Evolutionary conservation across 306 rosid genomes (phyloP).

Genomic region (Luffa acutangula): DNA sequence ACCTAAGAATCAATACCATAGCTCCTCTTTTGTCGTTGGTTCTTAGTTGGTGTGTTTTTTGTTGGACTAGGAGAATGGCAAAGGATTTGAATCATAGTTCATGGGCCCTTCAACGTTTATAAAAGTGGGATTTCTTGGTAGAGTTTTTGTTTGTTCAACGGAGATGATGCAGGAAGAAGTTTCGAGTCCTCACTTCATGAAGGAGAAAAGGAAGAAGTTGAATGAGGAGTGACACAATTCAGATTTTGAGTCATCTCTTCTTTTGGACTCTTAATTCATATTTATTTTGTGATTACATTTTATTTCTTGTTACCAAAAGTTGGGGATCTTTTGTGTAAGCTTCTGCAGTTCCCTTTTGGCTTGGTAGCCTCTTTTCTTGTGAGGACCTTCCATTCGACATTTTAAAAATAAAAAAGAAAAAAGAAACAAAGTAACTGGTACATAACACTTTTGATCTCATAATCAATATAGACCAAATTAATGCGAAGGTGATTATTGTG

Average conservation of each 20-base stretch:
- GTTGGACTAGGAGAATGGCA: no score
- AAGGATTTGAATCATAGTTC: no score
- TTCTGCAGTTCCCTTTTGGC: neutral
- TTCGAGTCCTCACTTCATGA: no score
- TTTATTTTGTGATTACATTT: neutral
- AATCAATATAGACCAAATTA: neutral
- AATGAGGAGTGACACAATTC: neutral
- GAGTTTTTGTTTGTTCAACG: no score
- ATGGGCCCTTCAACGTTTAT: no score
- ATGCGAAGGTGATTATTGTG: neutral
- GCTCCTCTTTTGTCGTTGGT: no score
- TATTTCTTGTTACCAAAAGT: neutral
- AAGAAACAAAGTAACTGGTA: neutral
- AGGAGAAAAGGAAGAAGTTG: neutral
- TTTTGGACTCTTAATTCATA: neutral
- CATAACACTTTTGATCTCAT: neutral
- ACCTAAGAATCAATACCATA: no score
- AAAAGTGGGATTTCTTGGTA: no score
- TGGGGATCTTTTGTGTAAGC: neutral
- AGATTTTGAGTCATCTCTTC: no score
- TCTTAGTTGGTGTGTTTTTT: no score
- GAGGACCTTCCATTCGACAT: neutral
- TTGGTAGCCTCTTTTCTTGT: neutral
- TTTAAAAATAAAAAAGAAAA: neutral
- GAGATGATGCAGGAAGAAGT: no score